Evolutionary conservation across 2,329 filamentous ascomycete genomes (phyloP).

Genomic region (Exophiala sideris): DNA sequence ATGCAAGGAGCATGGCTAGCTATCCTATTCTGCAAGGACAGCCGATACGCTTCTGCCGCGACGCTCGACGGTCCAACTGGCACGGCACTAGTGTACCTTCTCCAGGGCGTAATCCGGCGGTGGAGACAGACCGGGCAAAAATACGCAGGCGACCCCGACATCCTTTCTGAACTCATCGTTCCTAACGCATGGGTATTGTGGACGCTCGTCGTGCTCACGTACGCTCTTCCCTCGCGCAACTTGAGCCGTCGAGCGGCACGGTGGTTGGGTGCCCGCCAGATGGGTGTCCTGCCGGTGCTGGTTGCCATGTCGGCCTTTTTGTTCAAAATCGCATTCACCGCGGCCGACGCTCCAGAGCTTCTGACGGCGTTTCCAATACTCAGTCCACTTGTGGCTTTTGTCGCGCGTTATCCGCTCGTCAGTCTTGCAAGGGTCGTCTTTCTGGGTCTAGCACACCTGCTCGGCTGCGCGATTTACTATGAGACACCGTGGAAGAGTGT

Average conservation of each 20-base stretch:
- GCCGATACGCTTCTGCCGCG: conserved; percentile 3
- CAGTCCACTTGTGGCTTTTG: conserved; percentile 35
- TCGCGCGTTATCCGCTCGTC: conserved; percentile 33
- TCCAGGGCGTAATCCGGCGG: conserved; percentile 65
- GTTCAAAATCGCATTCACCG: conserved; percentile 89
- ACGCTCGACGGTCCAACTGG: conserved; percentile 14
- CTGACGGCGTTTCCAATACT: conserved; percentile 44
- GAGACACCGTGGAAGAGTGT: conserved; percentile 24
- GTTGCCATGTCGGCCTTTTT: conserved; percentile 60
- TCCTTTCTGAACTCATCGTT: conserved; percentile 68
- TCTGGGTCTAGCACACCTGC: conserved; percentile 39
- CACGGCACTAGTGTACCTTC: conserved; percentile 52
- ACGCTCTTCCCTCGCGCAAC: conserved; percentile 56
- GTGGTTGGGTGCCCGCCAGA: conserved; percentile 23
- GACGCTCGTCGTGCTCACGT: conserved; percentile 66
- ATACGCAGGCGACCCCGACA: conserved; percentile 83
- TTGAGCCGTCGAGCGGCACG: conserved; percentile 36
- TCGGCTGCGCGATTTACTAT: conserved; percentile 24
- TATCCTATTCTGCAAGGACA: conserved; percentile 36
- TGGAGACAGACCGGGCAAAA: conserved; percentile 99
- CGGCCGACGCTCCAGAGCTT: conserved; percentile 82
- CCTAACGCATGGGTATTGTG: conserved; percentile 68
- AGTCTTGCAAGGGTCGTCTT: conserved; percentile 53
- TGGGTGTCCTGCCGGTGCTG: conserved; percentile 28
- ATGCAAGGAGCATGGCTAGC: conserved; percentile 51